Evolutionary conservation across 768 basidiomycete species (phyloP), one percentile per base, ranked within the genome.

Genomic region (Hydnomerulius pinastri): DNA sequence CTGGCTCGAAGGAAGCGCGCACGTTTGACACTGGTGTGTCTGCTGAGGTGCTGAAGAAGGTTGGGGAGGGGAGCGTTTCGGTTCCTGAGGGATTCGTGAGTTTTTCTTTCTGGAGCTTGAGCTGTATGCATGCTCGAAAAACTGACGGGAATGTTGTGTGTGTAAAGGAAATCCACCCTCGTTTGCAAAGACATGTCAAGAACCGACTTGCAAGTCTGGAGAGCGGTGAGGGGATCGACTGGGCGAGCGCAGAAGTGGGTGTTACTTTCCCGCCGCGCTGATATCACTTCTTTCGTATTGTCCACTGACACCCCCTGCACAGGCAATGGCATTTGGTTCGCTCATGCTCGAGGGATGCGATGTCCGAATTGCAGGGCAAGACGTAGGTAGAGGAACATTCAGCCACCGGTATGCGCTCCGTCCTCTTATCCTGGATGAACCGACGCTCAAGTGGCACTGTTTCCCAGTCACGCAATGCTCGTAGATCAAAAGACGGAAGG

Each of bases 341-440:
- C 75, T 96, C 28, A 81, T 96, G 83, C 70, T 81, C 2, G 87
- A 92, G 45, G 91, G 91, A 1, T 82, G 75, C 54, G 88, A 95
- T 61, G 78, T 97, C 8, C 81, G 93, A 13, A 90, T 97, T 27
- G 93, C 92, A 2, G 94, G 94, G 6, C 94, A 97, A 67, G 94
- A 96, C 63, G 91, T 94, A 0, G 94, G 93, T 0, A 68, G 93
- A 32, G 93, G 94, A 2, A 94, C 92, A 10, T 92, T 94, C 69
- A 91, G 88, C 56, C 90, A 92, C 44, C 75, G 87, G 80, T 79
- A 39, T 13, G 70, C 52, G 21, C 29, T 48, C 3, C 11, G 5
- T 7, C 7, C 24, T 17, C 17, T 46, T 4, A 27, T 10, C 7
- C 17, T 11, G 8, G 15, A 47, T n/a, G n/a, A n/a, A n/a, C n/a